A percentile compares a stretch with the other conserved stretches of the same genome.
Conservation (phyloP, 305 asterid genomes). For the Ajuga reptans region DNA sequence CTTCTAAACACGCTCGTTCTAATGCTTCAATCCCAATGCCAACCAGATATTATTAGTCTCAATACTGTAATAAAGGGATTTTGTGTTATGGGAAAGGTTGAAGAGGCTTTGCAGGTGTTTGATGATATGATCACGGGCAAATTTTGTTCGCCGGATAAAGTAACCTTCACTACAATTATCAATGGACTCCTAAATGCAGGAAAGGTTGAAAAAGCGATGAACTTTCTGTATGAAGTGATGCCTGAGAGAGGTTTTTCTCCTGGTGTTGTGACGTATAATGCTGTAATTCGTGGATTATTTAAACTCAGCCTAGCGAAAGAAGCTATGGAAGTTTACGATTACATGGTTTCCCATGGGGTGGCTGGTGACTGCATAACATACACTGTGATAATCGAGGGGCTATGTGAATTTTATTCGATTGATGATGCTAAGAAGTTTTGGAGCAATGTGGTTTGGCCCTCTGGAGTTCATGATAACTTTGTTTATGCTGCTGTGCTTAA, state of each 20-base stretch:
- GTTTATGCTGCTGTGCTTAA: slow-evolving; percentile 65
- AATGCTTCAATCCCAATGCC: slow-evolving; percentile 67
- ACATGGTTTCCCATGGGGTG: slow-evolving; percentile 35
- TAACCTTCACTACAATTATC: slow-evolving; percentile 59
- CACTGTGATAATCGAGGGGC: slow-evolving; percentile 54
- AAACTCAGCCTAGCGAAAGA: slow-evolving; percentile 42
- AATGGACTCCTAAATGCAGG: slow-evolving; percentile 49
- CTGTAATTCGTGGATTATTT: slow-evolving; percentile 51
- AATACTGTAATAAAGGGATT: slow-evolving; percentile 79
- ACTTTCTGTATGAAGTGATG: slow-evolving; percentile 44
- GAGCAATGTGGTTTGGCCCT: slow-evolving; percentile 63
- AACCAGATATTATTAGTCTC: slow-evolving; percentile 63
- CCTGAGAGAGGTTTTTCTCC: slow-evolving; percentile 49
- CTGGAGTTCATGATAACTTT: slow-evolving; percentile 56
- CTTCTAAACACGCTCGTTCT: slow-evolving; percentile 63
- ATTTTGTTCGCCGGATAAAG: slow-evolving; percentile 67
- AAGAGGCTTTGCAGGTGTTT: slow-evolving; percentile 58
- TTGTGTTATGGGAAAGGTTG: slow-evolving; percentile 58
- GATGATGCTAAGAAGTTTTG: slow-evolving; percentile 70
- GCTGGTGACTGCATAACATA: slow-evolving; percentile 53
- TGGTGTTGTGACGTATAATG: slow-evolving; percentile 58
- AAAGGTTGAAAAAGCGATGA: slow-evolving; percentile 48
- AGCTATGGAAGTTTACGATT: slow-evolving; percentile 50
- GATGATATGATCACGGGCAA: slow-evolving; percentile 59
- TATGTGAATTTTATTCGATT: slow-evolving; percentile 32